Evolutionary conservation across 2,329 filamentous ascomycete genomes (phyloP).

Genomic region (Monascus ruber): DNA sequence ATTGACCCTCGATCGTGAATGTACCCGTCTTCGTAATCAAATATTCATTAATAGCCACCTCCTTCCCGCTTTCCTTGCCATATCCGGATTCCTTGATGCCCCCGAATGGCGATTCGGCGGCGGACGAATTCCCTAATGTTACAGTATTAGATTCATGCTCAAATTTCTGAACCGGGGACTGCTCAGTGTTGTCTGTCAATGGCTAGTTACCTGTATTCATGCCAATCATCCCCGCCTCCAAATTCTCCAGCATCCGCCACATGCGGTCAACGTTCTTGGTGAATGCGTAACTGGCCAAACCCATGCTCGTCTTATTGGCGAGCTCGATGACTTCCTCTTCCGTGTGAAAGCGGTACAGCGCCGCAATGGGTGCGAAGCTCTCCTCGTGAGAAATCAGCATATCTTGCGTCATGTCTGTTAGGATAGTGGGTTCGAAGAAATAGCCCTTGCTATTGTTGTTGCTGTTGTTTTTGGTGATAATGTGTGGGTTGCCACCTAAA

Average conservation of each 20-base stretch:
- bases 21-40: conserved; percentile 55
- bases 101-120: conserved; percentile 55
- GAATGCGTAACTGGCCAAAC: conserved; percentile 56
- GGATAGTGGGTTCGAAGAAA: conserved; percentile 60
- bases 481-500: conserved; percentile 41
- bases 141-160: not conserved
- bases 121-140: conserved; percentile 46
- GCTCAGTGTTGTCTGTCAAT: too few species aligned
- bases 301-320: conserved; percentile 55
- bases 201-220: conserved; percentile 43
- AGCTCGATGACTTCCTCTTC: conserved; percentile 51
- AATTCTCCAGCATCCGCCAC: conserved; percentile 54
- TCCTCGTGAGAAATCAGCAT: conserved; percentile 52
- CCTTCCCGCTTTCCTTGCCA: conserved; percentile 56
- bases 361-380: conserved; percentile 54
- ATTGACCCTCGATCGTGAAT: conserved; percentile 47
- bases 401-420: conserved; percentile 46
- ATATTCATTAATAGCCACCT: conserved; percentile 53
- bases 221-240: conserved; percentile 61
- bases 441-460: conserved; percentile 40
- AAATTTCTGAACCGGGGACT: too few species aligned
- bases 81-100: conserved; percentile 59
- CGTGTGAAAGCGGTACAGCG: conserved; percentile 53
- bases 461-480: conserved; percentile 26
- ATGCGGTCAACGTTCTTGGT: conserved; percentile 56